Base-by-base conservation (phyloP, 345 rosid genomes). In the Cardamine occulta region DNA sequence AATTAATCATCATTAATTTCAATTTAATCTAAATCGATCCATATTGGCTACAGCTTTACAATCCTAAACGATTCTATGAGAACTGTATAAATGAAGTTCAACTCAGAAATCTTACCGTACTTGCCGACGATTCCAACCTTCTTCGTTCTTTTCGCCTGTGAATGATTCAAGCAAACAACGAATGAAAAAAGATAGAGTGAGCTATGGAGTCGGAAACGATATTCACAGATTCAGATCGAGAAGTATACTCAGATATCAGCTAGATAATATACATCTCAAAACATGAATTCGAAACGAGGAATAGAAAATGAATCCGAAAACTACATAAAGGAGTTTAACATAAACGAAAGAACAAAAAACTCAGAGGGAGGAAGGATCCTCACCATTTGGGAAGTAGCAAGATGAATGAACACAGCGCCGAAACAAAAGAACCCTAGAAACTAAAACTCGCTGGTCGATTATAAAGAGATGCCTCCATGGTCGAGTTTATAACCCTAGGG, bases 101-200 rank as follows among this genome's bases (percentile, higher is more conserved):
- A 49, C 0, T 11, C 8, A 61, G 48, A 51, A 39, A 45, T 29
- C 79, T 26, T 80, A 88, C 93, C 93, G 80, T 88, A 88, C 11
- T 88, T 88, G 6, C 93, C 93, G 6, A 88, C 88, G 70, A 88
- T 88, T 49, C 93, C 93, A 0, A 87, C 93, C 88, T 88, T 88
- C 93, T 88, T 88, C 56, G 93, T 88, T 75, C 93, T 85, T 84
- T 88, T 88, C 10, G 93, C 85, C 93, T 88, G 81, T 56, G 2
- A 0, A 66, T 58, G 1, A 70, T 8, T 47, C 5, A 7, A 56
- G 0, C 2, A 31, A 47, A 8, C 9, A 24, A 10, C 7, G 14
- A 35, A 7, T 7, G 23, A 34, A 47, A 47, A 11, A 19, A 42
- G 17, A 4, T 2, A 26, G 3, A 42, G 49, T 10, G 15, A 68